Evolutionary conservation across 495 filamentous ascomycete species (phyloP), one percentile per base, ranked within the genome.

Genomic region (Haplographium delicatum): DNA sequence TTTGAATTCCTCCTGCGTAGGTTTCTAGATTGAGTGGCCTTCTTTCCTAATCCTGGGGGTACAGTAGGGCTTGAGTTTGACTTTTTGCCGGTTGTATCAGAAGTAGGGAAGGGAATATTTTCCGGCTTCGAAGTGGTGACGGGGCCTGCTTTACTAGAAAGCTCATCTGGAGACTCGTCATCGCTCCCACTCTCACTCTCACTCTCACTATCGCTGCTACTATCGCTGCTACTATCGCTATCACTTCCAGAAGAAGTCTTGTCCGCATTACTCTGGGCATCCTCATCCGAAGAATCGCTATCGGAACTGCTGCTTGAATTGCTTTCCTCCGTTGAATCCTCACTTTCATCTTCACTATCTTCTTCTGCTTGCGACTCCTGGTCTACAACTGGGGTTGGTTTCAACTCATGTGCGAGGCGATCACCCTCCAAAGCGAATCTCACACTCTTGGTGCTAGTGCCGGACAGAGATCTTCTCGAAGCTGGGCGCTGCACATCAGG

Each of bases 1-100:
- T 71, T 73, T 31, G 68, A 62, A 26, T 76, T 58, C 49, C 71
- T 73, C 46, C 69, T 69, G 28, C 82, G 71, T 9, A 65, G 60
- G 53, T 86, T 86, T 49, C 74, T 74, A 19, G 70, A 68, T 38
- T 71, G 72, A 1, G 82, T 86, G 39, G 57, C 52, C 8, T 56
- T 30, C n/a, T 65, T 74, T 24, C 81, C 80, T 30, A 68, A 13
- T 1, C 55, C 50, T n/a, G 65, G 62, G 37, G 53, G 50, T 33
- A 46, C 51, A 15, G n/a, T 20, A 11, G 27, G 15, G 24, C 15
- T 16, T 13, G 22, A 3, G n/a, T 35, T 24, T 19, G 30, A 19
- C 28, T 30, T 39, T n/a, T 16, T 13, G 23, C 13, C 16, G 11
- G 24, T 5, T 16, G 15, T 20, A 5, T 38, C 9, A 7, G 34